A percentile compares a stretch with the other conserved stretches of the same genome.
Conservation (phyloP, 1,284 basidiomycete genomes). For the Cryptococcus sp. region DNA sequence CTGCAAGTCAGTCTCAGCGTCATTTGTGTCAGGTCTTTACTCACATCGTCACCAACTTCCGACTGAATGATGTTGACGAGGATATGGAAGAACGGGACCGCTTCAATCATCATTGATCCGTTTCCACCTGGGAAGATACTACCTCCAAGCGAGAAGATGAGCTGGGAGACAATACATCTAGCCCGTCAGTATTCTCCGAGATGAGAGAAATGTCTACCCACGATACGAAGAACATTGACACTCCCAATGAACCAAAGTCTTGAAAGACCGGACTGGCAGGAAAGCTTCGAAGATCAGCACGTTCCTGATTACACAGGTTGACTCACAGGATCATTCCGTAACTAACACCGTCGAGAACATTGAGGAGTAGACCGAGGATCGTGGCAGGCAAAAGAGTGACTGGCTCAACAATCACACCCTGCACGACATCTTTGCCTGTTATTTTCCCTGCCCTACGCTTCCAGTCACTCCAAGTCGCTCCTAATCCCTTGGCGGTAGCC, state of each 20-base stretch:
- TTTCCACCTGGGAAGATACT: slow-evolving; percentile 82
- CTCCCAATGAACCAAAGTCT: slow-evolving; percentile 80
- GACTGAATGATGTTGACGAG: slow-evolving; percentile 71
- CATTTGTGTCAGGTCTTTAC: too few species aligned
- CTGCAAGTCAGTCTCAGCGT: slow-evolving; percentile 9
- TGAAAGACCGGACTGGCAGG: slow-evolving; percentile 76
- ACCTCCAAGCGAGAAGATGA: slow-evolving; percentile 80
- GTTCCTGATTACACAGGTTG: too few species aligned
- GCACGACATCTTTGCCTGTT: slow-evolving; percentile 32
- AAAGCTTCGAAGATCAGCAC: slow-evolving; percentile 56
- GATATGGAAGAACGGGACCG: slow-evolving; percentile 95
- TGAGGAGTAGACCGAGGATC: slow-evolving; percentile 77
- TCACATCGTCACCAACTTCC: slow-evolving; percentile 63
- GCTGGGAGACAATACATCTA: slow-evolving; percentile 70
- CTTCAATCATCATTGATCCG: slow-evolving; percentile 99
- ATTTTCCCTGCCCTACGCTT: slow-evolving; percentile 27
- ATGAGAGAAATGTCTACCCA: slow-evolving; percentile 51
- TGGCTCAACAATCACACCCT: slow-evolving; percentile 49
- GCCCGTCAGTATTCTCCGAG: slow-evolving; percentile 1
- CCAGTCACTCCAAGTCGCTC: slow-evolving; percentile 1
- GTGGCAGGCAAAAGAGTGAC: slow-evolving; percentile 69
- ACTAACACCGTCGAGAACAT: slow-evolving; percentile 84
- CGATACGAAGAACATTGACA: slow-evolving; percentile 91
- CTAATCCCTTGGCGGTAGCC: not conserved
- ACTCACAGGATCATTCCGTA: slow-evolving; percentile 66